A percentile compares a stretch with the other conserved stretches of the same genome.
These are phyloP conservation scores for Pseudogymnoascus sp. DNA, from an alignment of 2,329 filamentous ascomycete species.

Conservation along the genomic window DNA sequence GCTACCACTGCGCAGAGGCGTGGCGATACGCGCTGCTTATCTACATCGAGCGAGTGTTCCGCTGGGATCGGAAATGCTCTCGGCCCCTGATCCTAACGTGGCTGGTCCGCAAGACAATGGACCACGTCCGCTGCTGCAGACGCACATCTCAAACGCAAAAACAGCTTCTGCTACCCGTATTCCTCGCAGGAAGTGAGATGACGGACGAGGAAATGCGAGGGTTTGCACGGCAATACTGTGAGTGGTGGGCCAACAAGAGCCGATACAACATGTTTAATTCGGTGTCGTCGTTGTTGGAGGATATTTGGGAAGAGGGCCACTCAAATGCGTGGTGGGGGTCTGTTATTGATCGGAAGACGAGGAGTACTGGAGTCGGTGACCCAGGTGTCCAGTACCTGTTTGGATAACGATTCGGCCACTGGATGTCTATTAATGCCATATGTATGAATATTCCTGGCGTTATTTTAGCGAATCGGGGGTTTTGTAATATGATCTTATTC, in stretches of 20 bases:
- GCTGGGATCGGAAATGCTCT: constrained; percentile 15
- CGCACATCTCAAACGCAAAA: constrained; percentile 28
- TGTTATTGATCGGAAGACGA: constrained; percentile 19
- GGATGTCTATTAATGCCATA: not conserved
- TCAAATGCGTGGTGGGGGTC: constrained; percentile 18
- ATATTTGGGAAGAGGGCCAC: constrained; percentile 20
- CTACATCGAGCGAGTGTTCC: constrained; percentile 29
- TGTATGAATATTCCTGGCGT: not conserved
- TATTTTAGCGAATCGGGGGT: not conserved
- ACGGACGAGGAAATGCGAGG: constrained; percentile 20
- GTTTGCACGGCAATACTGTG: constrained; percentile 26
- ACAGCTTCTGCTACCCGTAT: constrained; percentile 32
- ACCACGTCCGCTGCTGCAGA: constrained; percentile 28
- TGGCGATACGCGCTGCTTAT: constrained; percentile 30
- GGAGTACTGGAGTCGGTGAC: not conserved
- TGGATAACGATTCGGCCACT: not conserved
- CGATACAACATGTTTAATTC: constrained; percentile 29
- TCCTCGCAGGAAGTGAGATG: constrained; percentile 30
- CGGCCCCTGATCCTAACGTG: constrained; percentile 17
- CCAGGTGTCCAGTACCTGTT: not conserved
- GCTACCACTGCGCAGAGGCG: constrained; percentile 30
- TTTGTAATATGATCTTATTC: not conserved
- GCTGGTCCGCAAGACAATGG: constrained; percentile 26
- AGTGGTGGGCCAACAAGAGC: constrained; percentile 28
- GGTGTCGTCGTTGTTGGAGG: constrained; percentile 16